A percentile compares a stretch with the other conserved stretches of the same genome.
These are phyloP conservation scores for Passalora sequoiae DNA, from an alignment of 2,329 filamentous ascomycete genomes.

Conservation along the genomic window DNA sequence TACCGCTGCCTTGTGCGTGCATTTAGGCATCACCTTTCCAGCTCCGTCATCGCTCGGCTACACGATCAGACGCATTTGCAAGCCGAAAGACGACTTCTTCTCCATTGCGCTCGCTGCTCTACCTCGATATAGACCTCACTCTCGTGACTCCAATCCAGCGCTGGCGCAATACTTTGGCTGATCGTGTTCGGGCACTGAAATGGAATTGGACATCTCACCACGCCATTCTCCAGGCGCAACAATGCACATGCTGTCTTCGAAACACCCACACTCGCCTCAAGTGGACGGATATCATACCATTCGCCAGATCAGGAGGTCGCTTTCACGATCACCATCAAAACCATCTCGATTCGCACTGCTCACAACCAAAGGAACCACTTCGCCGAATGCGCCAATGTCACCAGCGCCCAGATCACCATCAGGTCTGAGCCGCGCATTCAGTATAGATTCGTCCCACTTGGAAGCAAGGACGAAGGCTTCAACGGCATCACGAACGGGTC, in stretches of 20 bases:
- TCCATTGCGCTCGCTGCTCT: neutral
- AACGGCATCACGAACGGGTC: conserved; percentile 27
- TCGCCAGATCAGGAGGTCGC: conserved; percentile 74
- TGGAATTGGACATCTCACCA: conserved; percentile 49
- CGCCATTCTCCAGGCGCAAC: conserved; percentile 61
- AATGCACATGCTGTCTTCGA: conserved; percentile 80
- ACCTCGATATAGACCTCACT: neutral
- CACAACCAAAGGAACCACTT: conserved; percentile 43
- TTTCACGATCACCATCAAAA: conserved; percentile 92
- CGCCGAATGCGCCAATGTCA: conserved; percentile 33
- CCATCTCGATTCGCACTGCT: conserved; percentile 61
- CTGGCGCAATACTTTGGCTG: conserved; percentile 7
- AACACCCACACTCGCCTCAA: conserved; percentile 46
- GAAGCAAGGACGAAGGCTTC: conserved; percentile 44
- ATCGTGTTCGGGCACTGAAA: conserved; percentile 20
- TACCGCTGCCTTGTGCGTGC: conserved; percentile 8
- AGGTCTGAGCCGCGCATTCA: conserved; percentile 42
- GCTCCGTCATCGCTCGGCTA: conserved; percentile 1
- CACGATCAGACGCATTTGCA: conserved; percentile 1
- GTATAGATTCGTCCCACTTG: conserved; percentile 32
- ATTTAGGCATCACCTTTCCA: conserved; percentile 2
- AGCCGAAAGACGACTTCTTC: neutral
- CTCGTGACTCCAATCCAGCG: conserved; percentile 1
- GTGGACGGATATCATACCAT: conserved; percentile 79
- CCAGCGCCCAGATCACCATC: conserved; percentile 37